A percentile compares a stretch with the other conserved stretches of the same genome.
Conservation (phyloP, 306 rosid species). For the Rosa multiflora region DNA sequence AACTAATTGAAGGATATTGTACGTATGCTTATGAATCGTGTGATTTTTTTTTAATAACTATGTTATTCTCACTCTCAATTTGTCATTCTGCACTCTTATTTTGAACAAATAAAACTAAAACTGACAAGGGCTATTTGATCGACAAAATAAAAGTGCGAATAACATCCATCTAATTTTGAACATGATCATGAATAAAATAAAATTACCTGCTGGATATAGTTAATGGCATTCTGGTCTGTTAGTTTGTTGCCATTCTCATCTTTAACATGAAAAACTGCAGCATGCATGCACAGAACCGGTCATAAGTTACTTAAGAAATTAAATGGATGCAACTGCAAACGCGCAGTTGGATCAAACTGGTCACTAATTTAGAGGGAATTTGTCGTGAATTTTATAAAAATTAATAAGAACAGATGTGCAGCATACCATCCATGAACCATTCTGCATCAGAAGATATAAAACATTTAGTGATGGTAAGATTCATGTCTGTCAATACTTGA, state of each 20-base stretch:
- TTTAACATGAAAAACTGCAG: slow-evolving; percentile 67
- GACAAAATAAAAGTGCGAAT: not conserved
- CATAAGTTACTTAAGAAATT: not conserved
- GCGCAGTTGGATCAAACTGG: not conserved
- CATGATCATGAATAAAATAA: not conserved
- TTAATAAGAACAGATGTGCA: not conserved
- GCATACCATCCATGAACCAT: slow-evolving; percentile 76
- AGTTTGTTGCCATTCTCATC: slow-evolving; percentile 59
- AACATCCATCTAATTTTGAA: too few species aligned
- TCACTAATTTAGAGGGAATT: not conserved
- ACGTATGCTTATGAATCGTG: not conserved
- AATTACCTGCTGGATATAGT: slow-evolving; percentile 51
- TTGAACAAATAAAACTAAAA: too few species aligned
- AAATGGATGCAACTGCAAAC: not conserved
- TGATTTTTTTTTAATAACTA: not conserved
- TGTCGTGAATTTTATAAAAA: not conserved
- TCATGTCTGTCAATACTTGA: slow-evolving; percentile 67
- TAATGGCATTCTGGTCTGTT: slow-evolving; percentile 46
- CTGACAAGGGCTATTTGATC: too few species aligned
- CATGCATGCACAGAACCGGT: not conserved
- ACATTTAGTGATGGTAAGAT: slow-evolving; percentile 64
- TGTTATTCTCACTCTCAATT: not conserved
- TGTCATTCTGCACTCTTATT: not conserved
- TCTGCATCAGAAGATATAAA: slow-evolving; percentile 68
- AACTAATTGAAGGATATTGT: not conserved